phyloP scores from a whole-genome alignment of 108 stramenopile species.

The Pseudonitzschia delicatissima region DNA sequence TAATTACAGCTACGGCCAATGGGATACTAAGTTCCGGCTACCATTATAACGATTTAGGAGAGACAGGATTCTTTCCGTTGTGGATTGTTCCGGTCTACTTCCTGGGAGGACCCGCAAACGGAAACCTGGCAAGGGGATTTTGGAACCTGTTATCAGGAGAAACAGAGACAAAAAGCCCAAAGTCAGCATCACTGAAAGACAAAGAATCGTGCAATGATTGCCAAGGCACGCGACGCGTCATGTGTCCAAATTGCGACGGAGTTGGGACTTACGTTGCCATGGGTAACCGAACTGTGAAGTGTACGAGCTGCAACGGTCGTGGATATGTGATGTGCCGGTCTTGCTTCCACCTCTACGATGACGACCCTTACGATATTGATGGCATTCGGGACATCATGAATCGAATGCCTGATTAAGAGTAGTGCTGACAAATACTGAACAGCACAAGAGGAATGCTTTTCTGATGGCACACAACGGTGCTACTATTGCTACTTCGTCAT shows the following conservation, averaged over 20 bases:
- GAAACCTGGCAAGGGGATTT: slow-evolving; percentile 77
- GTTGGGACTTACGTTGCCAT: slow-evolving; percentile 67
- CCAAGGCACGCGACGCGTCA: slow-evolving; percentile 55
- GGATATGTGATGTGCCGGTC: slow-evolving; percentile 72
- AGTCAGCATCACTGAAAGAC: neutral
- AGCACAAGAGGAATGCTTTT: no score
- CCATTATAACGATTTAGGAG: slow-evolving; percentile 76
- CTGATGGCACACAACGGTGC: no score
- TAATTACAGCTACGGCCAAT: slow-evolving; percentile 18
- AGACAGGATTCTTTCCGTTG: slow-evolving; percentile 81
- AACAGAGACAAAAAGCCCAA: neutral
- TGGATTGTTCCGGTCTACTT: slow-evolving; percentile 88
- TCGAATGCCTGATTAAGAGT: slow-evolving; percentile 66
- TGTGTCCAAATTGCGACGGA: slow-evolving; percentile 80
- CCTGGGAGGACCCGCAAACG: slow-evolving; percentile 84
- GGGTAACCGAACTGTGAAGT: slow-evolving; percentile 41
- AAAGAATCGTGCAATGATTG: slow-evolving; percentile 46
- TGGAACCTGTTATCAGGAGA: slow-evolving; percentile 51
- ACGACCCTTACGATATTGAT: slow-evolving; percentile 75
- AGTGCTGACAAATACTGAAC: no score
- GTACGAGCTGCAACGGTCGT: slow-evolving; percentile 66
- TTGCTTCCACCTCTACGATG: slow-evolving; percentile 66
- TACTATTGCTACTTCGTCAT: no score
- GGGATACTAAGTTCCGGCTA: slow-evolving; percentile 48
- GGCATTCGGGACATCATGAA: slow-evolving; percentile 68